A percentile compares a stretch with the other conserved stretches of the same genome.
These are phyloP conservation scores for Fusarium ambrosium DNA, from an alignment of 2,329 filamentous ascomycete genomes.

Conservation along the genomic window DNA sequence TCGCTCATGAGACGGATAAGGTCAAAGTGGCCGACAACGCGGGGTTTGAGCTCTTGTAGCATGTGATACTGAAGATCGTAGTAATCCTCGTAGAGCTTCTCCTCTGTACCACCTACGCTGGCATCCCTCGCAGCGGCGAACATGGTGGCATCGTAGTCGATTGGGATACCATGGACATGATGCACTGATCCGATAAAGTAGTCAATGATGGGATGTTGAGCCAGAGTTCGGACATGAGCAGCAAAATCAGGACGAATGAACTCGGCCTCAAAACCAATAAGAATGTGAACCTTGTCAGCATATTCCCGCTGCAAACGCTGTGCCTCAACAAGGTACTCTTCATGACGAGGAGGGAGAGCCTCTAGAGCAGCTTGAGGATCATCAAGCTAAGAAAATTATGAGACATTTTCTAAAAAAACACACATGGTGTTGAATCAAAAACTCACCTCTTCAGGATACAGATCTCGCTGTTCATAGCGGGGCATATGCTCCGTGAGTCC, in stretches of 20 bases:
- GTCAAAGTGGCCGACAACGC: constrained; percentile 94
- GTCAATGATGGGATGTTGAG: constrained; percentile 75
- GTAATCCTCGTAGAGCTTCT: constrained; percentile 83
- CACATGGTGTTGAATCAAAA: neutral
- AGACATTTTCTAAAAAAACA: constrained; percentile 10
- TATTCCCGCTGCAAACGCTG: constrained; percentile 79
- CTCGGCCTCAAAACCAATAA: constrained; percentile 93
- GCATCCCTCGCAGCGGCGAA: constrained; percentile 67
- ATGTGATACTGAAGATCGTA: constrained; percentile 90
- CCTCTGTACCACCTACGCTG: constrained; percentile 66
- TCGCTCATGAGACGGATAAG: constrained; percentile 85
- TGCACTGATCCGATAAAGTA: constrained; percentile 95
- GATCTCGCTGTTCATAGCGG: constrained; percentile 77
- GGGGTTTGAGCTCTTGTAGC: constrained; percentile 78
- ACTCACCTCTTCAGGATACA: constrained; percentile 90
- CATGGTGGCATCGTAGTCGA: constrained; percentile 82
- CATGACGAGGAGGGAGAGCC: constrained; percentile 68
- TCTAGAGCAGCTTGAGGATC: constrained; percentile 64
- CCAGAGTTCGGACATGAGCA: constrained; percentile 71
- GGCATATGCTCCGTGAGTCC: constrained; percentile 97
- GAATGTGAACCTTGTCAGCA: constrained; percentile 77
- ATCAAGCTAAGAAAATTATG: constrained; percentile 58
- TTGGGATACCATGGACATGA: constrained; percentile 87
- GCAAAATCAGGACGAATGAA: constrained; percentile 82
- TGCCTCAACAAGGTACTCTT: constrained; percentile 82